These are phyloP conservation scores for Backusella tuberculispora DNA, from an alignment of 192 early-diverging fungal genomes.

Conservation along the genomic window DNA sequence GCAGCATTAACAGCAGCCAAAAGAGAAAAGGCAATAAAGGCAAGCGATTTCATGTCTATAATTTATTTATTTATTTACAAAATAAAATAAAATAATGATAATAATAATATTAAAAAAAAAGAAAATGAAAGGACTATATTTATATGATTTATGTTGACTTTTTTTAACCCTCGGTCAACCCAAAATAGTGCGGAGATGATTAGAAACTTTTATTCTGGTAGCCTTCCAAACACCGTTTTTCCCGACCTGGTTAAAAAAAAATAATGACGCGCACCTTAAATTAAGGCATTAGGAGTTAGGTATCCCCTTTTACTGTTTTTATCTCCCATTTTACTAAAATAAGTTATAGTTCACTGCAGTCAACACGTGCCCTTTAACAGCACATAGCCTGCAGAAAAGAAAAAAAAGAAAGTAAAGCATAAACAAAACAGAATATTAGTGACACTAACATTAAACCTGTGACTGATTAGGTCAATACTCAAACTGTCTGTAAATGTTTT, in stretches of 20 bases:
- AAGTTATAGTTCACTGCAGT: not conserved
- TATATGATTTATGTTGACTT: not conserved
- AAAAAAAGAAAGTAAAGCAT: not conserved
- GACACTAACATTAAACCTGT: not conserved
- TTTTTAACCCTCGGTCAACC: not conserved
- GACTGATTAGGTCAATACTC: not conserved
- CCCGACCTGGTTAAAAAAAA: conserved; percentile 16
- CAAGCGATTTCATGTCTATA: conserved; percentile 19
- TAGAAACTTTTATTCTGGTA: not conserved
- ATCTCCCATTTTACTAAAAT: conserved; percentile 5
- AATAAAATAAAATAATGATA: conserved; percentile 15
- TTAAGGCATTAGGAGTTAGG: conserved; percentile 10
- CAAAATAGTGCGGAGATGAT: not conserved
- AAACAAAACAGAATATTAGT: not conserved
- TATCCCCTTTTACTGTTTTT: not conserved
- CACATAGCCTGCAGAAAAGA: not conserved
- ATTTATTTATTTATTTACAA: not conserved
- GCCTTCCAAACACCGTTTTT: conserved; percentile 9
- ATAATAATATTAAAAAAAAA: not conserved
- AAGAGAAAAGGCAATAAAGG: conserved; percentile 27
- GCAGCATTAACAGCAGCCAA: conserved; percentile 42
- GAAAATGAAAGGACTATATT: not conserved
- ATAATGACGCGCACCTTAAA: conserved; percentile 8
- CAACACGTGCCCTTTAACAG: conserved; percentile 4
- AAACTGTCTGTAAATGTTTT: not conserved